These are phyloP conservation scores for Vigna radiata DNA, from an alignment of 306 rosid genomes.

Conservation along the genomic window DNA sequence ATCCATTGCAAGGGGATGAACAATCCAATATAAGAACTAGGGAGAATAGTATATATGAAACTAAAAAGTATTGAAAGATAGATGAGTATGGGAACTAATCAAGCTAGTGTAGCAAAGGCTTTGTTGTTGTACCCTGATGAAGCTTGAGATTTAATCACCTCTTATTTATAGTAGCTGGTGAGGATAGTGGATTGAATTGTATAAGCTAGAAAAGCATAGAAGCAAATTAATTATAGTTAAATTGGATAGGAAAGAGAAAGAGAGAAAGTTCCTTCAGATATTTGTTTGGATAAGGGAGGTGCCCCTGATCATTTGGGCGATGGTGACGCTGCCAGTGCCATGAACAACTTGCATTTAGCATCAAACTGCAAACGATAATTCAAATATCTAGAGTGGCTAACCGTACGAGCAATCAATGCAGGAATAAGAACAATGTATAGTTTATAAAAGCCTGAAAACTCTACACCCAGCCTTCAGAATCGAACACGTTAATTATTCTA, in stretches of 20 bases:
- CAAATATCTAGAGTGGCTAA: constrained; percentile 44
- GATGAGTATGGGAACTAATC: not conserved
- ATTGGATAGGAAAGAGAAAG: constrained; percentile 63
- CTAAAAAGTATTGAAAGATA: not conserved
- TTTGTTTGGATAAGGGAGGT: constrained; percentile 89
- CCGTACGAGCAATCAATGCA: constrained; percentile 43
- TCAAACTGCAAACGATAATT: constrained; percentile 49
- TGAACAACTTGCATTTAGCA: constrained; percentile 70
- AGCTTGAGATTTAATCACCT: constrained; percentile 49
- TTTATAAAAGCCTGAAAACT: constrained; percentile 35
- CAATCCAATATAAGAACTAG: not conserved
- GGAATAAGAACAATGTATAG: constrained; percentile 58
- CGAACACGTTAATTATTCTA: constrained; percentile 48
- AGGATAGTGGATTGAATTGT: constrained; percentile 54
- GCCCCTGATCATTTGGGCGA: constrained; percentile 69
- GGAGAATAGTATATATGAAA: constrained; percentile 9
- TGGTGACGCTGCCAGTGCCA: constrained; percentile 56
- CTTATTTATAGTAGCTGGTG: constrained; percentile 74
- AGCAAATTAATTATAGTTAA: constrained; percentile 45
- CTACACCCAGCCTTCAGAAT: constrained; percentile 59
- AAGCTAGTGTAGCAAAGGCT: constrained; percentile 44
- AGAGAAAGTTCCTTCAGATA: constrained; percentile 65
- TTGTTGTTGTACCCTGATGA: constrained; percentile 53
- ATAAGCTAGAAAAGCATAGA: constrained; percentile 42
- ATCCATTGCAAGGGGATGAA: constrained; percentile 58